phyloP scores from a whole-genome alignment of 805 yeast genomes.

The Zygosaccharomyces bisporus region DNA sequence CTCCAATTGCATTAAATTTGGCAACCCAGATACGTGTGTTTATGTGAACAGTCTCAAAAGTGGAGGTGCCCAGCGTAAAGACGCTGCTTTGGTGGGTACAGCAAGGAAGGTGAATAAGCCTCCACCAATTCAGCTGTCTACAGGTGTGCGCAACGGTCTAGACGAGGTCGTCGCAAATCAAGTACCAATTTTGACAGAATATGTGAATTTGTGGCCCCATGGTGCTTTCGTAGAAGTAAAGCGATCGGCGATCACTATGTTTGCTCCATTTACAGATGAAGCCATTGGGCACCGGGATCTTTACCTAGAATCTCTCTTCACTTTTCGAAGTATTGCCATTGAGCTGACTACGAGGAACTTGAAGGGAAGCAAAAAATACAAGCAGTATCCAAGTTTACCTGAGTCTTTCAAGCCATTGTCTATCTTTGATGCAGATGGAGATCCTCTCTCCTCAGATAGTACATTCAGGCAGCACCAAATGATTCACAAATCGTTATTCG shows the following conservation, averaged over 20 bases:
- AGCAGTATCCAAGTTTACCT: conserved; percentile 22
- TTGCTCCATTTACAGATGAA: conserved; percentile 24
- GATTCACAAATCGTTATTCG: conserved; percentile 27
- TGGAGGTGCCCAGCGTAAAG: neutral
- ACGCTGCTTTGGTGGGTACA: neutral
- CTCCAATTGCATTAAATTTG: conserved; percentile 23
- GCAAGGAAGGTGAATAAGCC: neutral
- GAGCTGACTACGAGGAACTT: conserved; percentile 20
- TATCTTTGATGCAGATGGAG: conserved; percentile 22
- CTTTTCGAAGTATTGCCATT: conserved; percentile 26
- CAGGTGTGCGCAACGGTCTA: neutral
- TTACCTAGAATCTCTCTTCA: conserved; percentile 21
- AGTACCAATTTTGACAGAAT: conserved; percentile 1
- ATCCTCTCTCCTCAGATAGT: conserved; percentile 17
- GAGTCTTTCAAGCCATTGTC: conserved; percentile 24
- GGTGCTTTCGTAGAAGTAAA: conserved; percentile 27
- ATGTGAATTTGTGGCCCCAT: conserved; percentile 26
- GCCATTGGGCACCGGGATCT: conserved; percentile 31
- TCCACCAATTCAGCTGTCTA: neutral
- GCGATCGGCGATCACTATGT: conserved; percentile 29
- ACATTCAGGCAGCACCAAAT: conserved; percentile 18
- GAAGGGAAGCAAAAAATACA: conserved; percentile 10
- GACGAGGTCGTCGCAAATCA: neutral
- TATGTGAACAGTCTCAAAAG: conserved; percentile 6
- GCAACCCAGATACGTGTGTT: conserved; percentile 23